These are phyloP conservation scores for Diaporthe velutina DNA, from an alignment of 2,329 filamentous ascomycete genomes.

Conservation along the genomic window DNA sequence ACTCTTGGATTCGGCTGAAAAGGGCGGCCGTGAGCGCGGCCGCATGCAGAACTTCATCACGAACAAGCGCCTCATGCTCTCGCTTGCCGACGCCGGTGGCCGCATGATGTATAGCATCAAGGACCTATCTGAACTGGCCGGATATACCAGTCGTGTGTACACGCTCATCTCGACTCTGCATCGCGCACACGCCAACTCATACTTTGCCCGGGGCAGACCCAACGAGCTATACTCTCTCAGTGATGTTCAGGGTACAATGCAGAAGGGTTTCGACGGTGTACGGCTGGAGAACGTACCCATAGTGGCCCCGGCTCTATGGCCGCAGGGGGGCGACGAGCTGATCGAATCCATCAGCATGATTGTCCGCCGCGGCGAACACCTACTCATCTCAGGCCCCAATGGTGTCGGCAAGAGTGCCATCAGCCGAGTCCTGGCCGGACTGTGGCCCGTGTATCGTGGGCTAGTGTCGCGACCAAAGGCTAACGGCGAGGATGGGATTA, in stretches of 20 bases:
- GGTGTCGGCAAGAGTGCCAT: constrained; percentile 95
- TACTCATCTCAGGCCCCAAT: constrained; percentile 94
- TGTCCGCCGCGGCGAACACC: constrained; percentile 89
- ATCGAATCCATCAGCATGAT: constrained; percentile 91
- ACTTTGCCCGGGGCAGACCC: constrained; percentile 76
- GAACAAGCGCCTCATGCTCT: constrained; percentile 98
- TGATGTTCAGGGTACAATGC: constrained; percentile 92
- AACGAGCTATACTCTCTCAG: constrained; percentile 89
- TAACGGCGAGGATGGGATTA: constrained; percentile 89
- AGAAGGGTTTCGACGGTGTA: constrained; percentile 95
- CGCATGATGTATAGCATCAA: constrained; percentile 99
- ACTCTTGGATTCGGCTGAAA: constrained; percentile 64
- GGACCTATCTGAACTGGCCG: constrained; percentile 93
- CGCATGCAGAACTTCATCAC: constrained; percentile 99
- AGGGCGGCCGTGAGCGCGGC: constrained; percentile 75
- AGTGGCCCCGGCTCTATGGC: constrained; percentile 89
- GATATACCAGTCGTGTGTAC: constrained; percentile 96
- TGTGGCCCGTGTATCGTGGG: constrained; percentile 97
- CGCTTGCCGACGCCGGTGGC: constrained; percentile 93
- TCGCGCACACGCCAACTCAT: constrained; percentile 90
- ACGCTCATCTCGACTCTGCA: constrained; percentile 95
- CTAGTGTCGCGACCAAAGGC: constrained; percentile 88
- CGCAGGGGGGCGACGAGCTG: constrained; percentile 91
- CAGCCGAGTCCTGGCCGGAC: constrained; percentile 85
- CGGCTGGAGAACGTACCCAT: constrained; percentile 93